Conservation (phyloP, 225 moss, liverwort and hornwort genomes). For the Pseudisothecium myosuroides region DNA sequence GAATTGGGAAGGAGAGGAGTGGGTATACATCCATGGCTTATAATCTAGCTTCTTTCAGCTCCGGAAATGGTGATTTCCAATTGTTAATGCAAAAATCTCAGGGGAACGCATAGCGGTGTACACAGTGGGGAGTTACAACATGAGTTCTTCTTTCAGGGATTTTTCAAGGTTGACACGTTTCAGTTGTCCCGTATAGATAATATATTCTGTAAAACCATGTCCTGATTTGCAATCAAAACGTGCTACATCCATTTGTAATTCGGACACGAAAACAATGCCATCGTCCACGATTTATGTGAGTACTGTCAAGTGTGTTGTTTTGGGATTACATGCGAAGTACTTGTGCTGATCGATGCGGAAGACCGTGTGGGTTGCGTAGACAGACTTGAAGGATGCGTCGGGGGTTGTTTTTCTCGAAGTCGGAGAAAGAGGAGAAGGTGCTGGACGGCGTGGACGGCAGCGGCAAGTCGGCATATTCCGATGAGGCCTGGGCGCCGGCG, state of each 20-base stretch:
- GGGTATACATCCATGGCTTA: background rate
- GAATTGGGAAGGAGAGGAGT: no score
- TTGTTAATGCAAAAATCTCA: background rate
- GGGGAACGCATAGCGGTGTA: background rate
- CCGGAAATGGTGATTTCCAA: background rate
- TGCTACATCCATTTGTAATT: background rate
- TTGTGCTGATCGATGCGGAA: background rate
- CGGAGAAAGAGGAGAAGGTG: conserved; percentile 21
- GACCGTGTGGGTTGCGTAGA: background rate
- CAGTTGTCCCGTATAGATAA: no score
- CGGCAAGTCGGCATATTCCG: conserved; percentile 37
- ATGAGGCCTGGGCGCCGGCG: conserved; percentile 67
- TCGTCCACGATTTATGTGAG: background rate
- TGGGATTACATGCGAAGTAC: background rate
- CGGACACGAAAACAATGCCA: background rate
- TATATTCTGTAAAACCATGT: background rate
- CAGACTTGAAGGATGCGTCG: conserved; percentile 6
- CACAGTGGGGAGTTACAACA: background rate
- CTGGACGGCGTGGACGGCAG: conserved; percentile 56
- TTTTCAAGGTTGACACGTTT: background rate
- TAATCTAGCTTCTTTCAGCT: background rate
- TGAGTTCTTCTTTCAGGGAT: background rate
- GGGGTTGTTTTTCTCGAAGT: background rate
- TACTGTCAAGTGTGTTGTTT: background rate
- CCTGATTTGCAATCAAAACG: background rate